These are phyloP conservation scores for Neurospora tetrasperma DNA, from an alignment of 495 filamentous ascomycete genomes.

Conservation along the genomic window DNA sequence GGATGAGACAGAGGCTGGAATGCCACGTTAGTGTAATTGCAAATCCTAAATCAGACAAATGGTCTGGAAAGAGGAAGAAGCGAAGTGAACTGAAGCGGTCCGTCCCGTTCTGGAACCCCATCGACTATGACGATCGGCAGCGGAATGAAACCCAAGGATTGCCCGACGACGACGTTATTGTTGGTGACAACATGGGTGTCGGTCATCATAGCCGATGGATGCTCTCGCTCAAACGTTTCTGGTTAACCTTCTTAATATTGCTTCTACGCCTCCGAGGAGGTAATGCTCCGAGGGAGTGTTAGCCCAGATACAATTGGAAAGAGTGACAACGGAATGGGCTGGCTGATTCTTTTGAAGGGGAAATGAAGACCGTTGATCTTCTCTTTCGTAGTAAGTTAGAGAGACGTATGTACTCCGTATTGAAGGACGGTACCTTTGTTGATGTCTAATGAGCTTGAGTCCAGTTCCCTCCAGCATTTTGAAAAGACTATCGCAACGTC, in stretches of 20 bases:
- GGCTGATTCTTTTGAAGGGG: neutral
- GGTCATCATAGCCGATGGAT: neutral
- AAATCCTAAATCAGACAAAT: neutral
- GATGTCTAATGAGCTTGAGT: neutral
- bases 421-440: neutral
- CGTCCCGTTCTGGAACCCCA: neutral
- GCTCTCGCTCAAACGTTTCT: neutral
- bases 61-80: neutral
- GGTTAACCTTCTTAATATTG: neutral
- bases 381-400: neutral
- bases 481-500: neutral
- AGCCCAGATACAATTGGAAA: neutral
- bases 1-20: neutral
- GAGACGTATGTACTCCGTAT: neutral
- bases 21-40: neutral
- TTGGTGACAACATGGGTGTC: neutral
- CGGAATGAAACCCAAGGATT: neutral
- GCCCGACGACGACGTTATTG: neutral
- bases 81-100: neutral
- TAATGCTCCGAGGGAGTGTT: neutral
- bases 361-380: neutral
- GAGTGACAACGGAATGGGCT: neutral
- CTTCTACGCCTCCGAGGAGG: neutral
- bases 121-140: neutral
- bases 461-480: neutral